phyloP scores from a whole-genome alignment of 495 filamentous ascomycete species.

The Tuber magnatum region DNA sequence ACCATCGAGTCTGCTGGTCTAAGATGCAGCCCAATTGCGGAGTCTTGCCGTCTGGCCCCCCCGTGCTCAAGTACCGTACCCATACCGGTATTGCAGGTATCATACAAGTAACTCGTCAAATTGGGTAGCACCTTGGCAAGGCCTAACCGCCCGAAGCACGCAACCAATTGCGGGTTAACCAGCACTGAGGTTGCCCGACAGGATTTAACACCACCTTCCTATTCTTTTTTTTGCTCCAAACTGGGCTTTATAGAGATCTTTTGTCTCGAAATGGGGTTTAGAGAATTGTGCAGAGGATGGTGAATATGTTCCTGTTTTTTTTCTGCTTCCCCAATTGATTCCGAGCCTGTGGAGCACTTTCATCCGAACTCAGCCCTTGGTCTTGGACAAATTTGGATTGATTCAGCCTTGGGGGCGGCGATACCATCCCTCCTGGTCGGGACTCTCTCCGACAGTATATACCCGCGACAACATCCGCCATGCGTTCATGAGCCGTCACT shows the following conservation, averaged over 20 bases:
- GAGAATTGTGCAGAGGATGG: neutral
- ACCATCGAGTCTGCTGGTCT: neutral
- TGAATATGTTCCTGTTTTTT: no score
- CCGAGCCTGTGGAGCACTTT: neutral
- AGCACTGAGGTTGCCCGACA: neutral
- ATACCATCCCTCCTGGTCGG: neutral
- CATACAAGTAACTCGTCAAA: no score
- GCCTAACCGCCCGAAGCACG: neutral
- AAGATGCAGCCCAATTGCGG: neutral
- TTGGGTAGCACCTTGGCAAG: neutral
- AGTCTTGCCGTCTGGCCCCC: neutral
- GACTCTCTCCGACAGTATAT: neutral
- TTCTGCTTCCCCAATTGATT: no score
- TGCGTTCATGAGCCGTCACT: neutral
- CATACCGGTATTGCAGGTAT: no score
- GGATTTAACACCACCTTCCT: neutral
- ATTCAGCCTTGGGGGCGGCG: no score
- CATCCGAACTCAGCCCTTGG: neutral
- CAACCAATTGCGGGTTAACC: neutral
- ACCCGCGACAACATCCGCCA: neutral
- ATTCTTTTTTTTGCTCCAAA: neutral
- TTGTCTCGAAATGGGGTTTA: neutral
- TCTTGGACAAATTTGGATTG: no score
- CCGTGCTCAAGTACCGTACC: neutral
- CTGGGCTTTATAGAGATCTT: neutral